Base-by-base conservation (phyloP, 306 rosid species). In the Psophocarpus tetragonolobus region DNA sequence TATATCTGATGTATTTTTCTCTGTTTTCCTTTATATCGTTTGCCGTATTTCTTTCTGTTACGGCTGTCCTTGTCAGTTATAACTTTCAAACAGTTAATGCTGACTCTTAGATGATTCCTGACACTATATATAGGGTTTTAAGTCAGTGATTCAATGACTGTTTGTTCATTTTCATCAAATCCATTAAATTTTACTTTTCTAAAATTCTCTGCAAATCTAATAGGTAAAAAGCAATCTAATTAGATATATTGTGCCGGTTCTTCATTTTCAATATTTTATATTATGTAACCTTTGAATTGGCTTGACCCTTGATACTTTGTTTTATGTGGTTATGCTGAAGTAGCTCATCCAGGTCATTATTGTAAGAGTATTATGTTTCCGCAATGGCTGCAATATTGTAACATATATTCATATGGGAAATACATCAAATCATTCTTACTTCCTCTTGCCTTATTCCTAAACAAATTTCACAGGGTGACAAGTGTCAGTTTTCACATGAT, bases 401-500 rank as follows among this genome's bases (percentile, higher is more conserved):
- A 15, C 68, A 53, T 69, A 23, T 47, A 53, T 69, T 4, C 8
- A 15, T 64, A 15, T 48, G 23, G 64, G 23, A 44, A 48, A 39
- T 58, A 56, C 20, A 21, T 51, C 68, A 50, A 23, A 73, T 18
- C 41, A 81, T 67, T 53, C 69, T 69, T 13, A 48, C 54, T 75
- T 84, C 48, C 75, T 66, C 30, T 41, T 65, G 73, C 58, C 71
- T 6, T 51, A 18, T 4, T 53, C 47, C 42, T 5, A 71, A 81
- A 61, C 33, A 42, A 73, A 81, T 76, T 83, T 80, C 74, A 58
- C 96, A 92, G 97, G 97, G 93, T 61, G 97, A 89, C 78, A 87
- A 88, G 80, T 94, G 98, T 89, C 79, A 85, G 26, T 94, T 90
- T 83, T 92, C 98, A 33, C 98, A 92, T 82, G 97, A 92, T 74